Conservation (phyloP, 495 filamentous ascomycete species). For the Thozetella sp. region DNA sequence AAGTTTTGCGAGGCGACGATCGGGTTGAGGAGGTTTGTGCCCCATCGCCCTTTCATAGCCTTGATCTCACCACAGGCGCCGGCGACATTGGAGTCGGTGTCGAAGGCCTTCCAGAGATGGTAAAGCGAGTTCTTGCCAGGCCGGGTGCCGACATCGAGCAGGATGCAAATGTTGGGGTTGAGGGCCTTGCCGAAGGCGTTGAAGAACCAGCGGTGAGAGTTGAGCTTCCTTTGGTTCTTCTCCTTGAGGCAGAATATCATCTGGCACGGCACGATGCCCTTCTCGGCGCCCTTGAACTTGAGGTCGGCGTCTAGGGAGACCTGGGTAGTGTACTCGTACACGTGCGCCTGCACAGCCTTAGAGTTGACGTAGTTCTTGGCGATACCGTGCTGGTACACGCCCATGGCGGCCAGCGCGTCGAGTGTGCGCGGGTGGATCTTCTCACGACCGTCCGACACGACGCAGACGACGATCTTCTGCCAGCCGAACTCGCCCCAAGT, state of each 20-base stretch:
- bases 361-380: slow-evolving; percentile 98
- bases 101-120: slow-evolving; percentile 98
- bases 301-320: slow-evolving; percentile 93
- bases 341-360: slow-evolving; percentile 81
- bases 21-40: slow-evolving; percentile 85
- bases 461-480: slow-evolving; percentile 99
- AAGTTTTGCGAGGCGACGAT: slow-evolving; percentile 98
- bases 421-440: slow-evolving; percentile 94
- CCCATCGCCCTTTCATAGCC: slow-evolving; percentile 86
- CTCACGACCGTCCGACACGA: slow-evolving; percentile 90
- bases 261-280: slow-evolving; percentile 98
- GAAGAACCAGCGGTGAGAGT: slow-evolving; percentile 99
- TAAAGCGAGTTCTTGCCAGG: slow-evolving; percentile 88
- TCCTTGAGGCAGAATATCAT: slow-evolving; percentile 99
- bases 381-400: slow-evolving; percentile 98
- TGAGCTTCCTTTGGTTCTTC: slow-evolving; percentile 96
- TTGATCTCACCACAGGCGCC: slow-evolving; percentile 98
- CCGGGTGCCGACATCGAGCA: slow-evolving; percentile 94
- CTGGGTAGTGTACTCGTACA: slow-evolving; percentile 99
- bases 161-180: slow-evolving; percentile 93
- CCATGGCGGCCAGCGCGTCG: slow-evolving; percentile 95
- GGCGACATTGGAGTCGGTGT: slow-evolving; percentile 93
- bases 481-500: slow-evolving; percentile 98
- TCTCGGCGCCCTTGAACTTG: slow-evolving; percentile 99
- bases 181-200: slow-evolving; percentile 94